Evolutionary conservation across 2,329 filamentous ascomycete species (phyloP).

Genomic region (Aspergillus sp.): DNA sequence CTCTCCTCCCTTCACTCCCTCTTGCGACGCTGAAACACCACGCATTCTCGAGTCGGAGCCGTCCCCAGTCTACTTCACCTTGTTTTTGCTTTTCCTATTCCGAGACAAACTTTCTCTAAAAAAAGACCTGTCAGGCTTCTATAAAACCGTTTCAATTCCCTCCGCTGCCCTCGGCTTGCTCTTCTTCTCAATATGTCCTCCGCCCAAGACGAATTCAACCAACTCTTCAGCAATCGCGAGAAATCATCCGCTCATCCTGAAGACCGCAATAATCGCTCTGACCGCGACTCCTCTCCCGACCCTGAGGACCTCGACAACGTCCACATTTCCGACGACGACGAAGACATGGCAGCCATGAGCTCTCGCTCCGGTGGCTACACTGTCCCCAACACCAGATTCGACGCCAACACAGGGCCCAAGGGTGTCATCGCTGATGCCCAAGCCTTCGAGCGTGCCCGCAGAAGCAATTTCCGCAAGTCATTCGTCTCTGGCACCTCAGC

Average conservation of each 20-base stretch:
- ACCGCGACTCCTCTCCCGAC: slow-evolving; percentile 27
- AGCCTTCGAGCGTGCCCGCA: slow-evolving; percentile 49
- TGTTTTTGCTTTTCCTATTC: slow-evolving; percentile 6
- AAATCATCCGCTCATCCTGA: slow-evolving; percentile 43
- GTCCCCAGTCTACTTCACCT: background rate
- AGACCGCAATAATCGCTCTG: slow-evolving; percentile 36
- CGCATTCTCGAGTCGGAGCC: background rate
- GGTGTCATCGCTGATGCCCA: slow-evolving; percentile 54
- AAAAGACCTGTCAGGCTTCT: slow-evolving; percentile 11
- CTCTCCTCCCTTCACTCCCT: background rate
- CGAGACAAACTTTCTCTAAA: background rate
- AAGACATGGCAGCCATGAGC: slow-evolving; percentile 32
- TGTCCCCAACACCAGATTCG: slow-evolving; percentile 46
- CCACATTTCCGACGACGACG: slow-evolving; percentile 37
- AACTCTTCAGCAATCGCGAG: slow-evolving; percentile 40
- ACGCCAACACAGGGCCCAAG: slow-evolving; percentile 53
- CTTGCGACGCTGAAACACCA: background rate
- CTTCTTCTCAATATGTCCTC: slow-evolving; percentile 38
- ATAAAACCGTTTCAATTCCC: slow-evolving; percentile 18
- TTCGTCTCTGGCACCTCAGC: slow-evolving; percentile 36
- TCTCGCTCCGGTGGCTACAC: slow-evolving; percentile 41
- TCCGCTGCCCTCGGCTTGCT: slow-evolving; percentile 9
- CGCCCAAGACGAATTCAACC: slow-evolving; percentile 50
- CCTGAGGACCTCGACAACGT: slow-evolving; percentile 22
- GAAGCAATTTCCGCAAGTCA: slow-evolving; percentile 48